These are phyloP conservation scores for Micractinium sp. DNA, from an alignment of 139 green algal genomes.

Conservation along the genomic window DNA sequence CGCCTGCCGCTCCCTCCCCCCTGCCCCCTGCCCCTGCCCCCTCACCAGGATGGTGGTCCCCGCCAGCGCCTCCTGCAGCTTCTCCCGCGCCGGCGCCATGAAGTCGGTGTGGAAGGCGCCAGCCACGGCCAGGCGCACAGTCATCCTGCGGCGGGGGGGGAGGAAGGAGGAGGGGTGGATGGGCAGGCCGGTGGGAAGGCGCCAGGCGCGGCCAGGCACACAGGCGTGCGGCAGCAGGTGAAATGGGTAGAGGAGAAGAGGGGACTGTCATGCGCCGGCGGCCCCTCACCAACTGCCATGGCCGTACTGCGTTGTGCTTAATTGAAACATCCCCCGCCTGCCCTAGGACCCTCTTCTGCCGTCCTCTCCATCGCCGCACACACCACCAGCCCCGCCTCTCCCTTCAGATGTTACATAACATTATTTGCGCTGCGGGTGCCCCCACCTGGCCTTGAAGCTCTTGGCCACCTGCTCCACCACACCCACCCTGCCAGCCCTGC, in stretches of 20 bases:
- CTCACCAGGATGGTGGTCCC: conserved; percentile 66
- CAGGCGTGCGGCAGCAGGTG: too few species aligned
- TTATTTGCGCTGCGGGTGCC: background rate
- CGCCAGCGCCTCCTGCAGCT: conserved; percentile 85
- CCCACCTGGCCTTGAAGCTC: conserved; percentile 40
- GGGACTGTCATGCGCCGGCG: background rate
- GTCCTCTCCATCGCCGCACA: background rate
- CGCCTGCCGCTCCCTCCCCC: too few species aligned
- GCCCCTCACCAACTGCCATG: background rate
- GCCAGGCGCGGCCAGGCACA: too few species aligned
- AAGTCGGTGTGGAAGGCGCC: conserved; percentile 98
- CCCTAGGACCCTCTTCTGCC: background rate
- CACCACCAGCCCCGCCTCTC: background rate
- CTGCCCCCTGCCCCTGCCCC: background rate
- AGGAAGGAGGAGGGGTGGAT: background rate
- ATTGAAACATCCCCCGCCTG: too few species aligned
- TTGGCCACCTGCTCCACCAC: conserved; percentile 49
- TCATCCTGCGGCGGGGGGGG: conserved; percentile 65
- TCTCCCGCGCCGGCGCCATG: conserved; percentile 90
- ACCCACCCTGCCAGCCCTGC: conserved; percentile 85
- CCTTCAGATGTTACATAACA: too few species aligned
- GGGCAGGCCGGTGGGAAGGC: background rate
- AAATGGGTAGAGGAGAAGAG: too few species aligned
- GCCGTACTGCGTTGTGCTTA: too few species aligned
- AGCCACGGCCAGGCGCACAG: conserved; percentile 92